Percentiles rank a stretch among this genome's conserved stretches.
Evolutionary conservation across 306 rosid species (phyloP).

Genomic region (Neltuma alba): DNA sequence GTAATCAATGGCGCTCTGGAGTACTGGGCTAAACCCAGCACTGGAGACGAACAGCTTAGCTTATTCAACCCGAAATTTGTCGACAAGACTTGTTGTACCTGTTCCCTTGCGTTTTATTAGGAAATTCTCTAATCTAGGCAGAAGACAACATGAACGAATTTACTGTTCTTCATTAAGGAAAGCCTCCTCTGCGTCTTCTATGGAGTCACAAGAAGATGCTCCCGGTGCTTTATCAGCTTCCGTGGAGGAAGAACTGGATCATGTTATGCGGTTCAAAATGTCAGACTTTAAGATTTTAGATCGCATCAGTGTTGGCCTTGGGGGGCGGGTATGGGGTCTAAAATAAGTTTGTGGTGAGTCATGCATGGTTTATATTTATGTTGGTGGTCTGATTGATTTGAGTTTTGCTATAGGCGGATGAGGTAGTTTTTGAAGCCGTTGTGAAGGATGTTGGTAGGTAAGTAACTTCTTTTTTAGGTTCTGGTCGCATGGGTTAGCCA

Average conservation of each 20-base stretch:
- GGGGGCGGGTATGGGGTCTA: constrained; percentile 76
- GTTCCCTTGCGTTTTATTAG: constrained; percentile 48
- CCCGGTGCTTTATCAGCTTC: constrained; percentile 36
- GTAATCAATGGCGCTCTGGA: constrained; percentile 56
- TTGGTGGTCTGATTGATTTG: constrained; percentile 41
- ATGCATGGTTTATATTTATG: constrained; percentile 15
- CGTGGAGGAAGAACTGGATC: constrained; percentile 78
- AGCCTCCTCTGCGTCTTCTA: constrained; percentile 50
- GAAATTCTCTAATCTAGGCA: constrained; percentile 31
- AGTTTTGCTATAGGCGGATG: constrained; percentile 69
- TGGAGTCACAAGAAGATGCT: constrained; percentile 51
- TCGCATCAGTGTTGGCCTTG: constrained; percentile 78
- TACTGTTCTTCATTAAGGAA: constrained; percentile 52
- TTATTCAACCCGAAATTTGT: constrained; percentile 55
- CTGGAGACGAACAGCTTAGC: constrained; percentile 48
- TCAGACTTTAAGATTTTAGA: constrained; percentile 74
- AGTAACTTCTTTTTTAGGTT: constrained; percentile 37
- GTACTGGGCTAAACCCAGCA: constrained; percentile 55
- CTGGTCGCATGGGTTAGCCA: constrained; percentile 33
- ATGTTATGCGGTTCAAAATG: constrained; percentile 77
- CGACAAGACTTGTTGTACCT: constrained; percentile 56
- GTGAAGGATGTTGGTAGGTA: constrained; percentile 77
- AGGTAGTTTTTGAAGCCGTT: constrained; percentile 74
- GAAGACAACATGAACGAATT: constrained; percentile 41
- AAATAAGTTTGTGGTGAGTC: constrained; percentile 19